Percentiles rank a stretch among this genome's conserved stretches.
phyloP scores from a whole-genome alignment of 371 early-diverging fungal genomes.

The Lichtheimia ramosa region DNA sequence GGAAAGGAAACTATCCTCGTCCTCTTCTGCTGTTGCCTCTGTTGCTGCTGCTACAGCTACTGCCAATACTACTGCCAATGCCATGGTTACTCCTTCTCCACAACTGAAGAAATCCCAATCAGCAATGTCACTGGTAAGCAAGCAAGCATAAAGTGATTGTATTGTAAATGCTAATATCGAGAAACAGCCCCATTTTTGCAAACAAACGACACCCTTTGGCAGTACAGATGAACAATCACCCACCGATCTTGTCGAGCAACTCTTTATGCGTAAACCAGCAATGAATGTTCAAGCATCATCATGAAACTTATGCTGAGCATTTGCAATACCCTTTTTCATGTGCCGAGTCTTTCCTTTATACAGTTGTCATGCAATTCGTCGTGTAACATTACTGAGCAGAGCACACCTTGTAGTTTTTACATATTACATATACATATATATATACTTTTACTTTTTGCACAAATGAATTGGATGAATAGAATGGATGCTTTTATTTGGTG shows the following conservation, averaged over 20 bases:
- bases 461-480: too few species aligned
- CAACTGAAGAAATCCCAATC: conserved; percentile 27
- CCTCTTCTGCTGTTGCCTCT: not conserved
- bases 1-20: not conserved
- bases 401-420: too few species aligned
- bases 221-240: conserved; percentile 33
- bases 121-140: conserved; percentile 29
- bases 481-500: too few species aligned
- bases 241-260: conserved; percentile 33
- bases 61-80: conserved; percentile 5
- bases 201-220: conserved; percentile 17
- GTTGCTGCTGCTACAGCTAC: conserved; percentile 13
- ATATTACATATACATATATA: too few species aligned
- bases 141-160: not conserved
- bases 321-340: too few species aligned
- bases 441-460: too few species aligned
- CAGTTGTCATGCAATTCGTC: too few species aligned
- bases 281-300: conserved; percentile 8
- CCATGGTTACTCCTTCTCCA: conserved; percentile 6
- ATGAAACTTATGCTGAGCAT: not conserved
- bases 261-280: conserved; percentile 24
- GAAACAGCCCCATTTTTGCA: conserved; percentile 30
- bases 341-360: too few species aligned
- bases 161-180: not conserved
- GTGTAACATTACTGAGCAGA: too few species aligned